Evolutionary conservation across 1,139 yeast genomes (phyloP), one percentile per base, ranked within the genome.

Genomic region (Arxiozyma telluris): DNA sequence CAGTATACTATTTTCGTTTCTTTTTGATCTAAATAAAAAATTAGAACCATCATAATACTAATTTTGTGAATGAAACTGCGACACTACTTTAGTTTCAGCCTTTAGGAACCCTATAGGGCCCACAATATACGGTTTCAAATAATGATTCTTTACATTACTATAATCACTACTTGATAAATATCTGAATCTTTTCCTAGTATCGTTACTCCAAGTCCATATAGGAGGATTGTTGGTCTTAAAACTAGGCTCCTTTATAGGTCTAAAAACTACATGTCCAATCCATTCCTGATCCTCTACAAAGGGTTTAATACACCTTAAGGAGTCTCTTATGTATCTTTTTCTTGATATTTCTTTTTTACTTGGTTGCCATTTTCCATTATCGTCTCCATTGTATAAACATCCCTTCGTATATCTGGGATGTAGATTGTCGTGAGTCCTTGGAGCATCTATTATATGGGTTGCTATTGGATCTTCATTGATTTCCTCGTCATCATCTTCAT

Each of bases 221-320:
- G 70, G 68, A 21, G 56, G 50, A 54, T 64, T 66, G 48, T 60
- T 64, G 1, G 72, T 67, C 21, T 59, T 55, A 46, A 55, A 67
- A 1, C 49, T 41, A 12, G 71, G 70, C n/a, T 66, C 63, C 27
- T 47, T 55, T 9, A 79, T 66, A 1, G 82, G 80, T 53, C 75
- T 74, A 38, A 79, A 78, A 17, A 80, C 61, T 12, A 72, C 63
- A 59, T 74, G 77, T 34, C 80, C 78, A 23, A 76, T 70, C 87
- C 87, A 82, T 17, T 74, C 61, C 51, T 81, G 83, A 50, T 80
- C 82, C 58, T 73, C 72, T 1, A 76, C 71, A 52, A 81, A 69
- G 4, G 84, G 79, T 60, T 75, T 79, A 48, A 82, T 80, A 59
- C 86, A 82, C 50, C 84, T 73, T 41, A 81, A 65, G 44, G 84